Conservation (phyloP, 352 stramenopile species). For the Phytophthora quininea region DNA sequence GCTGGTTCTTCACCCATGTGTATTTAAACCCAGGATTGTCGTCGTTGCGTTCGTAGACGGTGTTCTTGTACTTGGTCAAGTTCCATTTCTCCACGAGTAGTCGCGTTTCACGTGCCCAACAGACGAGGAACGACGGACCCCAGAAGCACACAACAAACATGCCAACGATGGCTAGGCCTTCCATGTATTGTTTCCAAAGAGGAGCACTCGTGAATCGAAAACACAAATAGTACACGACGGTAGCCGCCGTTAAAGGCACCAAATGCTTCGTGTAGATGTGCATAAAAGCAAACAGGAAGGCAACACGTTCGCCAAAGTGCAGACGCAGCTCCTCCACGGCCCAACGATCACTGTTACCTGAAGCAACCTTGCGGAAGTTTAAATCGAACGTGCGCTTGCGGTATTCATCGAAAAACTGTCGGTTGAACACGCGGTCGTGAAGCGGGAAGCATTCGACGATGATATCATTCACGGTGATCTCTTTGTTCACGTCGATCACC, state of each 20-base stretch:
- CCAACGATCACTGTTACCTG: slow-evolving; percentile 85
- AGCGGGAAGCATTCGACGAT: slow-evolving; percentile 85
- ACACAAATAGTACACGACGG: slow-evolving; percentile 78
- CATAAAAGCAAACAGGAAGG: slow-evolving; percentile 91
- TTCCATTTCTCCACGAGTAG: slow-evolving; percentile 91
- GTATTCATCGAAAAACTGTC: slow-evolving; percentile 89
- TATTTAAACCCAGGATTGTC: slow-evolving; percentile 88
- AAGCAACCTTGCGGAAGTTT: slow-evolving; percentile 65
- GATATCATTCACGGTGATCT: slow-evolving; percentile 77
- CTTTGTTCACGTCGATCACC: slow-evolving; percentile 86
- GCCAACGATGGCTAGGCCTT: slow-evolving; percentile 70
- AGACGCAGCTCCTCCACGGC: slow-evolving; percentile 86
- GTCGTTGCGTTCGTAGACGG: slow-evolving; percentile 88
- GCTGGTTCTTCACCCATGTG: slow-evolving; percentile 83
- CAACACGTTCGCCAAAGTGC: slow-evolving; percentile 89
- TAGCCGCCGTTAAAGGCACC: slow-evolving; percentile 65
- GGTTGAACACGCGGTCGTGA: slow-evolving; percentile 87
- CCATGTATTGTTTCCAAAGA: slow-evolving; percentile 77
- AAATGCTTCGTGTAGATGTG: slow-evolving; percentile 91
- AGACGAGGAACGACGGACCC: slow-evolving; percentile 83
- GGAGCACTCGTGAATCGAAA: slow-evolving; percentile 65
- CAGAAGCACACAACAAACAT: slow-evolving; percentile 83
- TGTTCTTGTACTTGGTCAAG: slow-evolving; percentile 88
- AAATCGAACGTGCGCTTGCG: slow-evolving; percentile 83
- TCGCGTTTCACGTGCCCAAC: slow-evolving; percentile 87